A percentile compares a stretch with the other conserved stretches of the same genome.
Evolutionary conservation across 345 rosid species (phyloP).

Genomic region (Nephelium lappaceum): DNA sequence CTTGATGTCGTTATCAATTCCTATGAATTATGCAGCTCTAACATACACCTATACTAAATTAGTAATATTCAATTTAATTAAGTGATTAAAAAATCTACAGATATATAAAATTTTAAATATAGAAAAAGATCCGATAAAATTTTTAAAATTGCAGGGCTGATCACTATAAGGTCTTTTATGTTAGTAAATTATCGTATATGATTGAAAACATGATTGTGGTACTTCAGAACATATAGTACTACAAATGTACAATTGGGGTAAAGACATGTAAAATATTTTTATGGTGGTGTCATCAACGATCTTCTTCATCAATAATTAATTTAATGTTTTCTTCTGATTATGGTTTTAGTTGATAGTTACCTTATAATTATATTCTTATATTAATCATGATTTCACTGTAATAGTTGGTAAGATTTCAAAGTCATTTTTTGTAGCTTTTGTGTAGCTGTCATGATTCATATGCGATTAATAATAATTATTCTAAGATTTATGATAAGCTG

Average conservation of each 20-base stretch:
- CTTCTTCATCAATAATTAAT: neutral
- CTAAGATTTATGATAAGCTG: too few relatives aligned
- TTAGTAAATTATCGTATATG: neutral
- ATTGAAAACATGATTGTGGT: neutral
- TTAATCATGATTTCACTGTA: neutral
- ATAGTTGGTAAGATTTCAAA: slow-evolving; percentile 6
- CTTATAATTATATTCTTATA: slow-evolving; percentile 1
- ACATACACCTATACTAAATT: too few relatives aligned
- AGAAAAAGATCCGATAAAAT: neutral
- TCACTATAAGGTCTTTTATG: neutral
- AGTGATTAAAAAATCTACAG: neutral
- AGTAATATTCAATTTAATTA: too few relatives aligned
- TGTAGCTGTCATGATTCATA: neutral
- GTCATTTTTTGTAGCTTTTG: neutral
- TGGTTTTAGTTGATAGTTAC: neutral
- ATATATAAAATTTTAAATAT: too few relatives aligned
- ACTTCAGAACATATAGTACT: neutral
- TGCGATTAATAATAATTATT: too few relatives aligned
- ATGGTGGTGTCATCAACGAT: neutral
- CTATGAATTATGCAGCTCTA: too few relatives aligned
- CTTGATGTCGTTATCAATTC: too few relatives aligned
- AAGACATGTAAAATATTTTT: too few relatives aligned
- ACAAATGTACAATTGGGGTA: too few relatives aligned
- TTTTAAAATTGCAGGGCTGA: neutral
- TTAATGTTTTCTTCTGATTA: neutral